phyloP scores from a whole-genome alignment of 163 green algal genomes.

The Prototheca cutis region DNA sequence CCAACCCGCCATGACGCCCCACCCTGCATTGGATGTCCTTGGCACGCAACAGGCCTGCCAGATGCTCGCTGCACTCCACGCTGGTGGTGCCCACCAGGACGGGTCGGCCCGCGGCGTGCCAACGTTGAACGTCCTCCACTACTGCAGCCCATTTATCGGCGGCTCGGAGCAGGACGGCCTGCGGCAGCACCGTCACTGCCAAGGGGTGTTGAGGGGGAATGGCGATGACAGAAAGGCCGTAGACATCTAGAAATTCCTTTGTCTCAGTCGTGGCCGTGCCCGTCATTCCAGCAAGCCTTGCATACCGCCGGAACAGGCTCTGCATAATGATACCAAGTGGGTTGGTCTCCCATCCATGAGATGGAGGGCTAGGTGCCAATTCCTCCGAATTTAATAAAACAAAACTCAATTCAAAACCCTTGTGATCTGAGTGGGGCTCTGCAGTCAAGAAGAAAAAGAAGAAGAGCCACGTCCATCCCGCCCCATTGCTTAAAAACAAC shows the following conservation, averaged over 20 bases:
- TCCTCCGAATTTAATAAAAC: no score
- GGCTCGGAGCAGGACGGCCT: constrained; percentile 82
- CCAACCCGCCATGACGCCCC: no score
- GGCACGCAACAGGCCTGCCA: constrained; percentile 63
- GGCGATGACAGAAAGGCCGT: constrained; percentile 78
- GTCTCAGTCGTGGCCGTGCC: constrained; percentile 85
- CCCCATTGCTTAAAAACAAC: no score
- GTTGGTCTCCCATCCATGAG: no score
- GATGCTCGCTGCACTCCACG: constrained; percentile 84
- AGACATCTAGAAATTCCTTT: constrained; percentile 90
- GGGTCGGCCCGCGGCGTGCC: constrained; percentile 68
- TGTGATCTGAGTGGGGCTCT: no score
- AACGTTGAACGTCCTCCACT: constrained; percentile 72
- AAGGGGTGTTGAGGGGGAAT: constrained; percentile 79
- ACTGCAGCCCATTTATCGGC: constrained; percentile 72
- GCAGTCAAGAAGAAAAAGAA: no score
- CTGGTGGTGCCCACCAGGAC: constrained; percentile 87
- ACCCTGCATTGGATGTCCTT: constrained; percentile 75
- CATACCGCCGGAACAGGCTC: constrained; percentile 49
- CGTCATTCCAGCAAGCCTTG: constrained; percentile 89
- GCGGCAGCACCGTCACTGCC: constrained; percentile 67
- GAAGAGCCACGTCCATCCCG: no score
- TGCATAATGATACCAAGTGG: no score
- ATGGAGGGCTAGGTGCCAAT: no score
- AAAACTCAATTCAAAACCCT: no score